Conservation (phyloP, 169 alveolate genomes). For the Plasmodium vivax region DNA sequence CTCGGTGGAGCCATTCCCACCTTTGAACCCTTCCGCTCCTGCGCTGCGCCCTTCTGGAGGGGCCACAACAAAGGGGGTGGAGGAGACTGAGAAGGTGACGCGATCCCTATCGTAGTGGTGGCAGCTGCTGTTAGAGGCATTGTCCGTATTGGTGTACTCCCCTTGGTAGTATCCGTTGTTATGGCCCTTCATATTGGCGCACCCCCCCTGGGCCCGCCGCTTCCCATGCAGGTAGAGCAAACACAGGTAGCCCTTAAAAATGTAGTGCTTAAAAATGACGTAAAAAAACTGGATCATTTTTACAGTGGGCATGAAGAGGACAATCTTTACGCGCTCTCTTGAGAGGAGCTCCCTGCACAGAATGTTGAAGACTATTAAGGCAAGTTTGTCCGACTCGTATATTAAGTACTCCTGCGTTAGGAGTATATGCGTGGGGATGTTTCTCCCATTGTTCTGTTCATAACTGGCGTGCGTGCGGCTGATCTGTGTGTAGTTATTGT, state of each 20-base stretch:
- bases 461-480: background rate
- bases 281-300: slow-evolving; percentile 68
- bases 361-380: slow-evolving; percentile 46
- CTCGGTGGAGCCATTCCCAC: background rate
- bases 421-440: slow-evolving; percentile 69
- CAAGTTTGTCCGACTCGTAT: slow-evolving; percentile 62
- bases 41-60: background rate
- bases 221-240: slow-evolving; percentile 32
- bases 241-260: slow-evolving; percentile 56
- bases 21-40: background rate
- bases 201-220: background rate
- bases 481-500: slow-evolving; percentile 24
- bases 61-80: slow-evolving; percentile 10
- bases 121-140: background rate
- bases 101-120: slow-evolving; percentile 40
- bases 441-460: slow-evolving; percentile 56
- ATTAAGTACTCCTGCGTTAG: slow-evolving; percentile 71
- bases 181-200: background rate
- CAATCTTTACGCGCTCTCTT: slow-evolving; percentile 24
- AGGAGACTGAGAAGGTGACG: slow-evolving; percentile 41
- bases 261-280: slow-evolving; percentile 59
- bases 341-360: slow-evolving; percentile 33
- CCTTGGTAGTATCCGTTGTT: background rate
- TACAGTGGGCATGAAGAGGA: slow-evolving; percentile 69
- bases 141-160: background rate